Evolutionary conservation across 495 filamentous ascomycete species (phyloP), one percentile per base, ranked within the genome.

Genomic region (Lindgomyces ingoldianus): DNA sequence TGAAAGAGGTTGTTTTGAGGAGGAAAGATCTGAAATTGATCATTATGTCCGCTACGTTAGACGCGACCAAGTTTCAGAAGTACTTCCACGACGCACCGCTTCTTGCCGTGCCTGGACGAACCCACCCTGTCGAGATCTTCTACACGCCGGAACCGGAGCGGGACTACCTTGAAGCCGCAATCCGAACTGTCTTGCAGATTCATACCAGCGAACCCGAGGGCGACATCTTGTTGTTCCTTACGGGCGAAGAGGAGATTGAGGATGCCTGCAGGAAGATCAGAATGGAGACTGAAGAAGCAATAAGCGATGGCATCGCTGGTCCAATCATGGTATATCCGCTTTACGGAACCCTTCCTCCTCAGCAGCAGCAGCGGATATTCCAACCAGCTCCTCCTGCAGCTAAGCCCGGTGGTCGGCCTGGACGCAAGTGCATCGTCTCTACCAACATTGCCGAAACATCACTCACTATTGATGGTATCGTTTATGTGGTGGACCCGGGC

Each of bases 391-490:
- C 94, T 3, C 79, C 83, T 14, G 79, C 92, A 41, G 75, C 83
- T 47, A 87, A 77, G 58, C 83, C 84, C 53, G 91, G 90, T 39
- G 95, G 93, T 44, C 80, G 86, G 18, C 91, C 95, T 0, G 95
- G 95, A 22, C 84, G 95, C n/a, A 99, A 99, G 75, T 87, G 87
- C 74, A 93, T 99, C 67, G 85, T 99, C 27, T 88, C 92, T 3
- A 99, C 95, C 52, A 99, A 99, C 73, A 98, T 99, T 73, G 95
- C 95, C 8, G 95, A 99, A 78, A 99, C 95, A 0, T 91, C 87
- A 62, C 85, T 98, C 73, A 99, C 95, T 41, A 99, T 99, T 54
- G 95, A 99, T 73, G 95, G 95, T 73, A 98, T 99, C 62, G 95
- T 99, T 24, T 99, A 96, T 67, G 95, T 99, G 18, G 93, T 99